phyloP scores from a whole-genome alignment of 2,329 filamentous ascomycete genomes.

The Alternaria triticimaculans region DNA sequence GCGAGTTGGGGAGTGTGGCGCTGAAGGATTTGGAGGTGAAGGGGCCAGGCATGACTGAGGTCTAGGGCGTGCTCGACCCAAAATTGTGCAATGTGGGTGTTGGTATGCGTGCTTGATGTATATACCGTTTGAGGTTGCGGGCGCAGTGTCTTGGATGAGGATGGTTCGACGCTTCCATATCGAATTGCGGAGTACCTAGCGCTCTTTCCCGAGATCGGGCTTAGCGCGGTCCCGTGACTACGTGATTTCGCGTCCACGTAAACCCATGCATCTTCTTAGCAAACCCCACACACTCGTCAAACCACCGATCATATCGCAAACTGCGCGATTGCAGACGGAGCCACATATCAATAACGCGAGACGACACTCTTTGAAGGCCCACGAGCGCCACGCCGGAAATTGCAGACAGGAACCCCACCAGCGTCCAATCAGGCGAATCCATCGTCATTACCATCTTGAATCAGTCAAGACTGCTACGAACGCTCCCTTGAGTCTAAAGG shows the following conservation, averaged over 20 bases:
- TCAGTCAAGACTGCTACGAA: not conserved
- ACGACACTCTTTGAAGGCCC: not conserved
- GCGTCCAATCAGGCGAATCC: conserved; percentile 6
- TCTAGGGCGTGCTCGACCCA: not conserved
- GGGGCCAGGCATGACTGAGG: conserved; percentile 60
- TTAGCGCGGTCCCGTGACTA: conserved; percentile 34
- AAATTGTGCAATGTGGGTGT: not conserved
- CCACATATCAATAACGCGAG: not conserved
- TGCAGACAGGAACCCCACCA: not conserved
- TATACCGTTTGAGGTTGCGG: not conserved
- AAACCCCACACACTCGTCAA: not conserved
- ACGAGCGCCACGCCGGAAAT: not conserved
- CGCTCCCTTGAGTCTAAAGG: not conserved
- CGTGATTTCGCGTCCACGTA: conserved; percentile 27
- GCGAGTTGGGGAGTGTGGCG: conserved; percentile 61
- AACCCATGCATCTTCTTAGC: conserved; percentile 4
- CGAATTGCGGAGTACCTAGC: conserved; percentile 11
- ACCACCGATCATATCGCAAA: not conserved
- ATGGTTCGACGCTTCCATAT: conserved; percentile 9
- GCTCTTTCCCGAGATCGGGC: conserved; percentile 16
- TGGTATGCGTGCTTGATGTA: not conserved
- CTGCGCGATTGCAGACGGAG: not conserved
- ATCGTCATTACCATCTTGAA: not conserved
- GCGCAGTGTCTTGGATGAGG: not conserved
- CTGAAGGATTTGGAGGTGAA: conserved; percentile 67